Percentiles rank a stretch among this genome's conserved stretches.
Conservation (phyloP, 1,284 basidiomycete genomes). For the Spongiforma sp. region DNA sequence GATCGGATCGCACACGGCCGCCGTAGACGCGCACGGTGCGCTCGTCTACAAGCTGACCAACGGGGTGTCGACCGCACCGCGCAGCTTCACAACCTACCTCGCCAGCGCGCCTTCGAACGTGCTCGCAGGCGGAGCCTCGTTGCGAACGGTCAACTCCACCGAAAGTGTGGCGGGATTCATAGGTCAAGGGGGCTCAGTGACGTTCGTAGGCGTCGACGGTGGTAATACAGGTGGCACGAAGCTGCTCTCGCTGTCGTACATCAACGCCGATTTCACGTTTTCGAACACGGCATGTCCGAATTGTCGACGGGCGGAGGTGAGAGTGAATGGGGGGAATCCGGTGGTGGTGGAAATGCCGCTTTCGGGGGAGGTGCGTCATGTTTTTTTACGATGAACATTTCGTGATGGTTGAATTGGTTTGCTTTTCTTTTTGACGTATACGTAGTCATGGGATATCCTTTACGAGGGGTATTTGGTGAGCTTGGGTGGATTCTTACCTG, state of each 20-base stretch:
- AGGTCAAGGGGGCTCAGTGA: constrained; percentile 7
- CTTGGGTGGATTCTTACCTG: constrained; percentile 11
- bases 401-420: not conserved
- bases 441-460: constrained; percentile 13
- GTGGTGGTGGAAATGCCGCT: constrained; percentile 10
- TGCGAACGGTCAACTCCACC: not conserved
- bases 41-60: constrained; percentile 12
- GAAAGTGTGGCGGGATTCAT: constrained; percentile 1
- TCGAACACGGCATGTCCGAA: constrained; percentile 14
- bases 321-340: constrained; percentile 3
- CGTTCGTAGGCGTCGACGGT: constrained; percentile 13
- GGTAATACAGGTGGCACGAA: constrained; percentile 9
- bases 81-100: constrained; percentile 9
- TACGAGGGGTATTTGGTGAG: constrained; percentile 7
- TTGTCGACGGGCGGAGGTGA: constrained; percentile 10
- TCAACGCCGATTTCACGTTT: constrained; percentile 15
- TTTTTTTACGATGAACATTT: not conserved
- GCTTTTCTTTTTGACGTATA: not conserved
- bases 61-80: not conserved
- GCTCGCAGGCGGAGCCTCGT: not conserved
- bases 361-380: constrained; percentile 15
- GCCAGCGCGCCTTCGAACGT: not conserved
- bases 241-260: constrained; percentile 11
- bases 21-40: constrained; percentile 6
- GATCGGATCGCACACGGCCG: not conserved